These are phyloP conservation scores for Scutellaria baicalensis DNA, from an alignment of 257 asterid genomes.

Conservation along the genomic window DNA sequence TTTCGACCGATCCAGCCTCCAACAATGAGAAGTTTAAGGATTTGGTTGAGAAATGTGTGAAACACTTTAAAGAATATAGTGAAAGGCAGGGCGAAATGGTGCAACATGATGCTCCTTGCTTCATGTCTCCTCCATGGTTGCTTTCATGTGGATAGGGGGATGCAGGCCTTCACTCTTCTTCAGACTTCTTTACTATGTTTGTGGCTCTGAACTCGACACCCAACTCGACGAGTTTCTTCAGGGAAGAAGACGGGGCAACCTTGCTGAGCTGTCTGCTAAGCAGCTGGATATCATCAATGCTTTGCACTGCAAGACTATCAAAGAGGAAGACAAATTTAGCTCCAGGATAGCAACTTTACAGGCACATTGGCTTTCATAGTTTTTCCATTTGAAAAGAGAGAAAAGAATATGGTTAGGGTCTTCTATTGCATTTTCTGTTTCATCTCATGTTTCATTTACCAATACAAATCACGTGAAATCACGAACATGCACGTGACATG, in stretches of 20 bases:
- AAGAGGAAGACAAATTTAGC: conserved; percentile 22
- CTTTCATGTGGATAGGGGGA: conserved; percentile 8
- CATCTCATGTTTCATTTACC: not conserved
- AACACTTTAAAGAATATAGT: conserved; percentile 30
- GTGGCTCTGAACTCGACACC: conserved; percentile 18
- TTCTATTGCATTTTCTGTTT: not conserved
- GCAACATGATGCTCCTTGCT: conserved; percentile 14
- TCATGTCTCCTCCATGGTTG: conserved; percentile 29
- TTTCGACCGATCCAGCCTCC: too few relatives aligned
- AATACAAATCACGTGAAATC: too few relatives aligned
- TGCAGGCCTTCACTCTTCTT: not conserved
- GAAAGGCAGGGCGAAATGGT: conserved; percentile 14
- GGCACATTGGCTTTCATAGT: not conserved
- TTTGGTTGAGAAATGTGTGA: conserved; percentile 12
- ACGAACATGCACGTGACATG: too few relatives aligned
- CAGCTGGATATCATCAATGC: conserved; percentile 28
- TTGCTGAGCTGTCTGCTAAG: not conserved
- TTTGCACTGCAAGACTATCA: conserved; percentile 19
- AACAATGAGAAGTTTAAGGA: not conserved
- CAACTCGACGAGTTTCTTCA: conserved; percentile 10
- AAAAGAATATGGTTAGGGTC: not conserved
- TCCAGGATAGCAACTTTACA: conserved; percentile 24
- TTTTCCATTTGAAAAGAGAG: too few relatives aligned
- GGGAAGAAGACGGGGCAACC: not conserved
- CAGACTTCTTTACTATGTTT: conserved; percentile 26